Percentiles rank a stretch among this genome's conserved stretches.
Evolutionary conservation across 163 green algal genomes (phyloP).

Genomic region (Dunaliella salina): DNA sequence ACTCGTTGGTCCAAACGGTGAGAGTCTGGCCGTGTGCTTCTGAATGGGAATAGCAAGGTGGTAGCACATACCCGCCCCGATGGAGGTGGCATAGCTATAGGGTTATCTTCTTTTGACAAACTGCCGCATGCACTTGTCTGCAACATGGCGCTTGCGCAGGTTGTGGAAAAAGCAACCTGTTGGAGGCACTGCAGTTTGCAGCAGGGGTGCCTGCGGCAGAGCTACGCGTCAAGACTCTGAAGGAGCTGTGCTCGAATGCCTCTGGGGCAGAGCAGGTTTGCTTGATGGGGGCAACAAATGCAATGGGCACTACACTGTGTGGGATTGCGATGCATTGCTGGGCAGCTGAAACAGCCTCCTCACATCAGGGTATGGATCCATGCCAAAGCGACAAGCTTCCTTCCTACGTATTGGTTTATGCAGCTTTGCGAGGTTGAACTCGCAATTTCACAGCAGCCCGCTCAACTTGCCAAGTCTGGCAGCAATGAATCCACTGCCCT

Average conservation of each 20-base stretch:
- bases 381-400: too few species aligned
- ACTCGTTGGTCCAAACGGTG: constrained; percentile 37
- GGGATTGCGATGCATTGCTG: too few species aligned
- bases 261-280: constrained; percentile 25
- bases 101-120: too few species aligned
- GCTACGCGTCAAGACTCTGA: constrained; percentile 23
- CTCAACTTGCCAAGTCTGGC: not conserved
- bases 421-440: constrained; percentile 40
- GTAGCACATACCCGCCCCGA: too few species aligned
- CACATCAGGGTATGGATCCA: too few species aligned
- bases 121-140: too few species aligned
- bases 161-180: constrained; percentile 41
- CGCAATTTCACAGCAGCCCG: not conserved
- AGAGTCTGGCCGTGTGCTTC: too few species aligned
- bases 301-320: too few species aligned
- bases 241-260: constrained; percentile 26
- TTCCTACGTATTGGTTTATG: not conserved
- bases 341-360: too few species aligned
- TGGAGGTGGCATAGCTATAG: too few species aligned
- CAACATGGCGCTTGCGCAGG: not conserved
- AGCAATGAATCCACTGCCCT: not conserved
- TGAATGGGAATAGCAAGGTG: too few species aligned
- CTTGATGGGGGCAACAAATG: too few species aligned
- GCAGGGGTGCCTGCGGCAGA: constrained; percentile 5
- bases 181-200: constrained; percentile 39